phyloP scores from a whole-genome alignment of 768 basidiomycete species.

The Rubroboletus pulcherrimus region DNA sequence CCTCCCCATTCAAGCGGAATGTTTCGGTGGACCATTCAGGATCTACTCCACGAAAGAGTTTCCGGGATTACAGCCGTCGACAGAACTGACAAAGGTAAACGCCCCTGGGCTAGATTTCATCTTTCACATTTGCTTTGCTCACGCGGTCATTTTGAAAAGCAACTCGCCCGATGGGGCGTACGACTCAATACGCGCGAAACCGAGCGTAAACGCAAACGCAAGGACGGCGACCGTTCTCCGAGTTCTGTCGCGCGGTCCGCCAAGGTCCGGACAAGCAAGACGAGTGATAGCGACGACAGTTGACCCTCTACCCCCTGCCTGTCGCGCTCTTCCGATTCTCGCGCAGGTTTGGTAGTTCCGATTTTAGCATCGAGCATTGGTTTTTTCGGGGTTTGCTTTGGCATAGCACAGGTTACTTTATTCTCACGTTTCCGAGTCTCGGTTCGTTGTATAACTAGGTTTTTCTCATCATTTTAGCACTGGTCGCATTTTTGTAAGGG shows the following conservation, averaged over 20 bases:
- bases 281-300: conserved; percentile 26
- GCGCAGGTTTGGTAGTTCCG: background rate
- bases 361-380: background rate
- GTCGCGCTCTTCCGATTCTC: background rate
- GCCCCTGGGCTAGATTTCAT: background rate
- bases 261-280: conserved; percentile 3
- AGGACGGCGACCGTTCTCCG: conserved; percentile 11
- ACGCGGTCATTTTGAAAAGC: conserved; percentile 16
- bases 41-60: conserved; percentile 75
- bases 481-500: conserved; percentile 3
- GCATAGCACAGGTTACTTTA: conserved; percentile 3
- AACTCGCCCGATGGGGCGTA: conserved; percentile 34
- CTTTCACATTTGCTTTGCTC: background rate
- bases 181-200: conserved; percentile 37
- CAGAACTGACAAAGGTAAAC: conserved; percentile 58
- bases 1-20: conserved; percentile 55
- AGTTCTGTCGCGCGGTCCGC: conserved; percentile 4
- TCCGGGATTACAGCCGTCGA: conserved; percentile 65
- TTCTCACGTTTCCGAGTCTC: conserved; percentile 1
- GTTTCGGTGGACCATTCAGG: conserved; percentile 61
- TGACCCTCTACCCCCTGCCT: conserved; percentile 1
- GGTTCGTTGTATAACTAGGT: conserved; percentile 16
- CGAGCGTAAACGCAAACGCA: conserved; percentile 35
- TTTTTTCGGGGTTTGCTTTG: conserved; percentile 3
- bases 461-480: conserved; percentile 4